A percentile compares a stretch with the other conserved stretches of the same genome.
These are phyloP conservation scores for Dalbergia cultrata DNA, from an alignment of 306 rosid genomes.

Conservation along the genomic window DNA sequence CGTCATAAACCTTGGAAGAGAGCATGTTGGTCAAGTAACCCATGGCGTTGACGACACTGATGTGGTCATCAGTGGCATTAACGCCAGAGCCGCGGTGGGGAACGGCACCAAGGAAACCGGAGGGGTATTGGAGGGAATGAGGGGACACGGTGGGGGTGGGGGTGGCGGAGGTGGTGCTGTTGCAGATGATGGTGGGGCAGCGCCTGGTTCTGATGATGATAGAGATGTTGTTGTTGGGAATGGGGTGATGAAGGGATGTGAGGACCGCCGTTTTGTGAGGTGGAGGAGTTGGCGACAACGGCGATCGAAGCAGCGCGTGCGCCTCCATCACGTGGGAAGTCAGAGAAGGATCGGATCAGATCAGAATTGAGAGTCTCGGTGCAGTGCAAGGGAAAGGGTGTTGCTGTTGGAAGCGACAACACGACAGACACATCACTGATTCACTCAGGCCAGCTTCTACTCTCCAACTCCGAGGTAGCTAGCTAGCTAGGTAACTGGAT, in stretches of 20 bases:
- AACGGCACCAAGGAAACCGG: background rate
- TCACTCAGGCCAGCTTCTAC: background rate
- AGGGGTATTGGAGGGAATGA: background rate
- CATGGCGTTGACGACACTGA: constrained; percentile 56
- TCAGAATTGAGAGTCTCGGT: too few relatives aligned
- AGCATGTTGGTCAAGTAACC: constrained; percentile 76
- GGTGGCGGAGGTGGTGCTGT: background rate
- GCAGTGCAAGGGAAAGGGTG: too few relatives aligned
- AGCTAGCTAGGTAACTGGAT: too few relatives aligned
- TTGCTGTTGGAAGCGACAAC: background rate
- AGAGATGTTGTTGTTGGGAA: background rate
- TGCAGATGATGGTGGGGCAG: background rate
- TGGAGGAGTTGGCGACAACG: background rate
- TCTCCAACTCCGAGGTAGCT: background rate
- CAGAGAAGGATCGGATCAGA: too few relatives aligned
- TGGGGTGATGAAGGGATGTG: background rate
- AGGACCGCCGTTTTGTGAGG: background rate
- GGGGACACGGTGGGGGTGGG: background rate
- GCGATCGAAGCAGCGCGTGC: background rate
- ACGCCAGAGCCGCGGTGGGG: background rate
- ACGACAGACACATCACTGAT: background rate
- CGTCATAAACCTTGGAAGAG: constrained; percentile 85
- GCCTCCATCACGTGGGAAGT: background rate
- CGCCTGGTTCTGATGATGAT: background rate
- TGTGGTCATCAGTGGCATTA: background rate